Base-by-base conservation (phyloP, 169 alveolate genomes). In the Hammondia hammondi region DNA sequence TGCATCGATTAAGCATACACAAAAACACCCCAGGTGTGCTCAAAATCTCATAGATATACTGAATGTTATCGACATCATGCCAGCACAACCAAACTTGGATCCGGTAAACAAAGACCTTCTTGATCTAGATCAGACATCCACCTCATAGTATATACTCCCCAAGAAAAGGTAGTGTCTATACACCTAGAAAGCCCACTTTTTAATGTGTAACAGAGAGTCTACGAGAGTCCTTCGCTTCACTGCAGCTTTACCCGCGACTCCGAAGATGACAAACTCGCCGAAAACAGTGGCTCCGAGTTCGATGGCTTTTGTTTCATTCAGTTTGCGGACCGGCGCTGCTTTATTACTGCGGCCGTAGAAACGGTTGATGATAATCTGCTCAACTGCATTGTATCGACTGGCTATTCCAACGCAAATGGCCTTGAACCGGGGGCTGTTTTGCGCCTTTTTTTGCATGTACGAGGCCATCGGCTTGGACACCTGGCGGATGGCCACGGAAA, bases 391-490 rank as follows among this genome's bases (percentile, higher is more conserved):
- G 73, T 67, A 90, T 21, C 87, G 72, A 9, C 48, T 90, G 27
- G 93, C 93, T 37, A 90, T 27, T n/a, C 77, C 39, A 4, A 90
- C 88, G 72, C 93, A 90, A 19, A 61, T 72, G 46, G 70, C 46
- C 70, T 77, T 77, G 72, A 90, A 90, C 27, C 32, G 21, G 35
- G 21, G 43, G 57, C 72, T 90, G n/a, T 67, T 45, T 57, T 56
- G 71, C 6, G 93, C 93, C 35, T 21, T 17, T 27, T 37, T 17
- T 72, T 73, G 93, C 93, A 90, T 39, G 46, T n/a, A 71, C 6
- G 57, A 24, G 27, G 93, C 93, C 93, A 90, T n/a, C n/a, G 93
- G 93, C 87, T 57, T 90, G 52, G 93, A 61, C 52, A 90, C 71
- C 93, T 90, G 93, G n/a, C 93, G 93, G 43, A 90, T 21, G 57